Evolutionary conservation across 345 rosid species (phyloP), one percentile per base, ranked within the genome.

Genomic region (Nephelium lappaceum): DNA sequence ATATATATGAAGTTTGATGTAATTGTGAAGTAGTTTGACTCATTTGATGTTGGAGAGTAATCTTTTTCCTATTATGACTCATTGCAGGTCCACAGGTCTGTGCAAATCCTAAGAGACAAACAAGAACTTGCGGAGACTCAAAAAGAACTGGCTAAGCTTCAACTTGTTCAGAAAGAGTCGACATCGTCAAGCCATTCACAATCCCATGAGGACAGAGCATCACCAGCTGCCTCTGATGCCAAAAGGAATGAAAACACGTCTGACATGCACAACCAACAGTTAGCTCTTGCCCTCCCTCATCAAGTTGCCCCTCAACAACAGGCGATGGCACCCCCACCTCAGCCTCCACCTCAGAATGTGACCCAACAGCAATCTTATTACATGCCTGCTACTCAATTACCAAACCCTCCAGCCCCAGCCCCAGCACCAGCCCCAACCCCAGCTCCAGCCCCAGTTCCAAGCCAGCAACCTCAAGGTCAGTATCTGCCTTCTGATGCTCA

Each of bases 41-140:
- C 51, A 19, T 69, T 57, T 74, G 66, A 55, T 67, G 51, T 71
- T 19, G 39, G 61, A 67, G n/a, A 21, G 11, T 82, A 49, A 77
- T 7, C 2, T 10, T 41, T 62, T 41, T 80, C 23, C 14, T 10
- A 23, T 16, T 55, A 64, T 67, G 80, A 64, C 58, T 25, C 70
- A 42, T 47, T 88, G 80, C 86, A 97, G 99, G 99, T 97, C 78
- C 98, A 94, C 81, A 90, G 98, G 83, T 97, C 99, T 65, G 96
- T 97, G 73, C 99, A 97, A 90, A 91, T 97, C 79, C 85, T 97
- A 16, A 91, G 98, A 82, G 99, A 97, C 85, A 97, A 94, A 84
- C 99, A 97, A 89, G 99, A 97, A 83, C 92, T 94, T 72, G 95
- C 95, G 15, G 99, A 97, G 8, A 76, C 98, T 31, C 98, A 97